Evolutionary conservation across 441 rosid genomes (phyloP), one percentile per base, ranked within the genome.

Genomic region (Melastoma candidum): DNA sequence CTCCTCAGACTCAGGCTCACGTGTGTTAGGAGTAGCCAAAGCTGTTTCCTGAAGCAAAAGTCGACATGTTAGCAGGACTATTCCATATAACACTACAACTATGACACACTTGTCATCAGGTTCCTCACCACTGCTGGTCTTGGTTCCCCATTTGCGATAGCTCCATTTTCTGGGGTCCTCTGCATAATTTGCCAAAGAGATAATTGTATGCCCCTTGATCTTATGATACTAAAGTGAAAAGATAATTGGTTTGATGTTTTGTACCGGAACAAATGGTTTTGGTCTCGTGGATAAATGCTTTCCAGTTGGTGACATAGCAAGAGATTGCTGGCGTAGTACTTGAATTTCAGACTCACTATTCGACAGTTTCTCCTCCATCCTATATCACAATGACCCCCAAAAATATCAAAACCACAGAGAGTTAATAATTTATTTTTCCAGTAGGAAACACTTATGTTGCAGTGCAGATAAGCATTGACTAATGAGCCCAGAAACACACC

Each of bases 341-440:
- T 95, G 99, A 76, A 75, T 95, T 76, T 95, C 99, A 7, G 99
- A 90, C 74, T 95, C 99, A 51, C 83, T 84, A 74, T 95, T 95
- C 62, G 97, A 80, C 67, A 95, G 95, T 60, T 85, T 95, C 66
- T 95, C 97, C 77, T 95, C 98, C 51, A 90, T 64, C 71, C 99
- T 95, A 77, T 61, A 67, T n/a, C 36, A 29, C 36, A 7, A 29
- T 29, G 36, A 29, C 22, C 22, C 36, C 36, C 59, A 59, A 60
- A 48, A 47, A 14, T 46, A 71, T 61, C 46, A 53, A 59, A 57
- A 12, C 57, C 51, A 39, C 50, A 58, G 66, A 58, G 66, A 29
- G 29, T 46, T 59, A 12, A 46, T 60, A 51, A 48, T 22, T 46
- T 43, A 14, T 43, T 7, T 41, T 1, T 26, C 57, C 57, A 12